A percentile compares a stretch with the other conserved stretches of the same genome.
Conservation (phyloP, 2,329 filamentous ascomycete genomes). For the Fusarium chaquense region DNA sequence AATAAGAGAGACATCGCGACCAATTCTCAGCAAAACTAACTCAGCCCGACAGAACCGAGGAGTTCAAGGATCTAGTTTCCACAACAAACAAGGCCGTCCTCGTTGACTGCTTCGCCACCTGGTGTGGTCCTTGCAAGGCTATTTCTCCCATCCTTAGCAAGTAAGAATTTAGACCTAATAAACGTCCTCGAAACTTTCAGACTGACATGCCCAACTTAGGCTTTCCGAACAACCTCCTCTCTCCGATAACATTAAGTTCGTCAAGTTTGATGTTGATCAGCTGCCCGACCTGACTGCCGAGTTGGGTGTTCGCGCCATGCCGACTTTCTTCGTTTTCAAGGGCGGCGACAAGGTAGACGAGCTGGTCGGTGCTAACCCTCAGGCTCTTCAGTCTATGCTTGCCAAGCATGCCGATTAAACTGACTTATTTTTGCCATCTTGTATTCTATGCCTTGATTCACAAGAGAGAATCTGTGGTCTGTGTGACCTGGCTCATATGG, state of each 20-base stretch:
- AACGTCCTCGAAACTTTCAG: too few species aligned
- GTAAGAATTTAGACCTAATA: conserved; percentile 34
- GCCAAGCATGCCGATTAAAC: conserved; percentile 24
- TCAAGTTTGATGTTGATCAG: conserved; percentile 92
- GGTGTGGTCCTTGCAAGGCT: conserved; percentile 96
- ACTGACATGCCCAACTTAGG: conserved; percentile 17
- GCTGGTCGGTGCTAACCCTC: conserved; percentile 85
- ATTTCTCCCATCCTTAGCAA: conserved; percentile 78
- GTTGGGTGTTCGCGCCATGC: conserved; percentile 89
- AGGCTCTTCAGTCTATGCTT: conserved; percentile 42
- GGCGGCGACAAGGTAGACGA: conserved; percentile 77
- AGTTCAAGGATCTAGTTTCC: conserved; percentile 68
- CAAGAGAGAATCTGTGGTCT: neutral
- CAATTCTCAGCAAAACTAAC: neutral
- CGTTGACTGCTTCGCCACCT: conserved; percentile 72
- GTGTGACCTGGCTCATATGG: neutral
- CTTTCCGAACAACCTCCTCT: conserved; percentile 58
- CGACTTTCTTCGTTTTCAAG: conserved; percentile 90
- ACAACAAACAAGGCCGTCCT: conserved; percentile 72
- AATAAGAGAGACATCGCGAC: neutral
- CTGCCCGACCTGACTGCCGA: conserved; percentile 80
- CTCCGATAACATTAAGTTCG: conserved; percentile 75
- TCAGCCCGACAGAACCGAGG: conserved; percentile 62
- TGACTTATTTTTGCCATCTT: neutral
- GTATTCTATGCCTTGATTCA: neutral